These are phyloP conservation scores for Aegilops umbellulata DNA, from an alignment of 176 grass and related monocot species.

Conservation along the genomic window DNA sequence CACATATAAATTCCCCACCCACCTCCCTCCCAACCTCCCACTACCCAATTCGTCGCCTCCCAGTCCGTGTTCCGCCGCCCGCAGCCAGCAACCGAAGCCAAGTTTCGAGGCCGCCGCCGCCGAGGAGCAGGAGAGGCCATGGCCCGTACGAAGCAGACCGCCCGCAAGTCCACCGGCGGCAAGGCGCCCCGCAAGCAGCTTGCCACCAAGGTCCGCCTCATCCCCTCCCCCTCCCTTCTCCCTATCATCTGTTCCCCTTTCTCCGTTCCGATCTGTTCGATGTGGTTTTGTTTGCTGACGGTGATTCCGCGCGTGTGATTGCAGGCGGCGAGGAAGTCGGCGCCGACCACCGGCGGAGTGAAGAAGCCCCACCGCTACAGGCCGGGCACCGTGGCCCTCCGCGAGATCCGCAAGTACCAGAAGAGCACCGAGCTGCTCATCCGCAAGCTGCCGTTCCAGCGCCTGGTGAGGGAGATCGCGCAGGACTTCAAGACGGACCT, in stretches of 20 bases:
- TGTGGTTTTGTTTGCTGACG: neutral
- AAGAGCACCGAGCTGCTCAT: constrained; percentile 97
- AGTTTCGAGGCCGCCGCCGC: neutral
- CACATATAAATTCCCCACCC: neutral
- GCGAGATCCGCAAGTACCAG: constrained; percentile 97
- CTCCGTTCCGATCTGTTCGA: neutral
- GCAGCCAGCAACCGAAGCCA: neutral
- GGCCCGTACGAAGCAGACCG: constrained; percentile 92
- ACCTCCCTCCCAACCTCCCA: neutral
- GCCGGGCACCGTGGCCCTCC: constrained; percentile 64
- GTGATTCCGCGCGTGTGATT: too few species aligned
- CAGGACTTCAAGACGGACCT: constrained; percentile 98
- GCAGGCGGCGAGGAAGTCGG: constrained; percentile 75
- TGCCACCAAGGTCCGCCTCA: constrained; percentile 59
- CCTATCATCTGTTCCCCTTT: neutral
- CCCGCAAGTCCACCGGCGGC: constrained; percentile 79
- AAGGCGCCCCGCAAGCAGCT: constrained; percentile 90
- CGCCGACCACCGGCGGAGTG: constrained; percentile 81
- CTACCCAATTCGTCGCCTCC: neutral
- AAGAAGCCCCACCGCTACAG: constrained; percentile 94
- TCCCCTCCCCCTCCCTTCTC: neutral
- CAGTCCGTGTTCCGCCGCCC: neutral
- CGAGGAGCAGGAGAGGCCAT: neutral
- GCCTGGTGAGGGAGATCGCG: constrained; percentile 81
- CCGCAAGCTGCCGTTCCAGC: constrained; percentile 86